Evolutionary conservation across 148 eudicot genomes (phyloP), one percentile per base, ranked within the genome.

Genomic region (Silene conica): DNA sequence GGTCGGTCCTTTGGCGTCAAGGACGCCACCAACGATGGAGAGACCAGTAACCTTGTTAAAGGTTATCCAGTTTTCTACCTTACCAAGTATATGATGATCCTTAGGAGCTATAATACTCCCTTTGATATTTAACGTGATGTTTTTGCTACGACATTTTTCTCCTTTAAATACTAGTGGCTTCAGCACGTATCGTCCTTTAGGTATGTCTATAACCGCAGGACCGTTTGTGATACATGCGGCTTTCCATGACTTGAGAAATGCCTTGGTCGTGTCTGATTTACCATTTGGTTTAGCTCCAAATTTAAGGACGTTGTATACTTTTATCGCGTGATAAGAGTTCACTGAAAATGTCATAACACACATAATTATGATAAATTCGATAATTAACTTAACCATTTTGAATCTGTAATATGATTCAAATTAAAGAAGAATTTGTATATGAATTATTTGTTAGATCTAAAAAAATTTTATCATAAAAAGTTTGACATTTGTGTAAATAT

Each of bases 21-120:
- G 71, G 0, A 69, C 63, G 0, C 91, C 91, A n/a, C 91, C 91
- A 14, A 71, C 55, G 0, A 84, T 69, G 6, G 81, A 22, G 12
- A 86, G 83, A 9, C 84, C 82, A 52, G 25, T 63, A 12, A 86
- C 89, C 8, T 34, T 25, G 41, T 73, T 50, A 25, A 76, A 83
- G 13, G 38, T 20, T 12, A 79, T 20, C 78, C 82, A 83, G 25
- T 74, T 63, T 8, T 72, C 71, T 1, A 21, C 6, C 0, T 57
- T 80, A 1, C 85, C 82, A 6, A 85, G 75, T 8, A 76, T 70
- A 4, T 73, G 26, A 34, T 76, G 83, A 65, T 82, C 79, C 3
- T 73, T 23, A 1, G 93, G 92, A 19, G 85, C 89, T 8, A 85
- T 78, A 26, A 89, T 25, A 13, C 83, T 80, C 48, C 92, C 90